Percentiles rank a stretch among this genome's conserved stretches.
Conservation (phyloP, 768 basidiomycete genomes). For the Termitomyces sp. region DNA sequence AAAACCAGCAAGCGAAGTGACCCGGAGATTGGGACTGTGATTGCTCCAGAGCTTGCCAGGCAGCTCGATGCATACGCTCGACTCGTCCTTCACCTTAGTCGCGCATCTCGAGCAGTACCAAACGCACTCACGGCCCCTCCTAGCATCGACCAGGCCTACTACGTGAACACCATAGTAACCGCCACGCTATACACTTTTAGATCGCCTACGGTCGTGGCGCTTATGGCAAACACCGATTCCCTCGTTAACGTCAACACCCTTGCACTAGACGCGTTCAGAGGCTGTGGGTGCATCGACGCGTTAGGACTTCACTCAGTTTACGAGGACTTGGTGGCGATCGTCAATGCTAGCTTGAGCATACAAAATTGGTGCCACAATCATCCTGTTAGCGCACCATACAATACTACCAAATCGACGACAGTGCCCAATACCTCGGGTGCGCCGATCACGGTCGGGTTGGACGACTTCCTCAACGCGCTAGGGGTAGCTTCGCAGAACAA, state of each 20-base stretch:
- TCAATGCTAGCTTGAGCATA: constrained; percentile 10
- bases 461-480: constrained; percentile 4
- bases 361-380: constrained; percentile 13
- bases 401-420: neutral
- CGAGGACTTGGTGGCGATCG: constrained; percentile 13
- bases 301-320: constrained; percentile 16
- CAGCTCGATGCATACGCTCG: constrained; percentile 16
- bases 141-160: constrained; percentile 10
- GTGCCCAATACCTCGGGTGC: constrained; percentile 3
- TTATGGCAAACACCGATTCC: constrained; percentile 15
- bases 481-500: constrained; percentile 6
- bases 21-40: neutral
- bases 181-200: constrained; percentile 16
- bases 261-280: constrained; percentile 12
- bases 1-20: constrained; percentile 11
- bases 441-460: constrained; percentile 8
- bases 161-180: constrained; percentile 15
- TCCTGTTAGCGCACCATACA: neutral
- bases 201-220: constrained; percentile 15
- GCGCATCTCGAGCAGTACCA: neutral
- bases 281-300: constrained; percentile 16
- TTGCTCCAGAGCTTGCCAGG: constrained; percentile 14
- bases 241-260: constrained; percentile 18
- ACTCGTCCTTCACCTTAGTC: constrained; percentile 16
- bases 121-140: neutral